phyloP scores from a whole-genome alignment of 129 eudicot genomes.

The Centrapalus pauciflorus region DNA sequence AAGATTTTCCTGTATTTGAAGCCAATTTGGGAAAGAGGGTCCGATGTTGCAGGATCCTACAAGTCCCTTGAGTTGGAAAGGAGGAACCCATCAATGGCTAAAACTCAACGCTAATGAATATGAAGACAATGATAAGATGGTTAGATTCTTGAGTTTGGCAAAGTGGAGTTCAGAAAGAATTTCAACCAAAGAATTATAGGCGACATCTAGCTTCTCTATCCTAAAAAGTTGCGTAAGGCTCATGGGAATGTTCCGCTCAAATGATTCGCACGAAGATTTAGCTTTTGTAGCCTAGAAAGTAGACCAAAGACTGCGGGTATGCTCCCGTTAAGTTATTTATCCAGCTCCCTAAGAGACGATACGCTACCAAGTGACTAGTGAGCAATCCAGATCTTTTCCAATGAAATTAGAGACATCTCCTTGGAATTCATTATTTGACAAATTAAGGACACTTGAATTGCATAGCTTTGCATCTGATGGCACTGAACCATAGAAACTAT shows the following conservation, averaged over 20 bases:
- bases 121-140: not conserved
- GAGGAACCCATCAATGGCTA: slow-evolving; percentile 10
- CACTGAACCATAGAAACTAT: not conserved
- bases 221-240: not conserved
- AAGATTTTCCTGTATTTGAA: not conserved
- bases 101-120: not conserved
- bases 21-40: not conserved
- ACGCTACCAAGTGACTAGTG: not conserved
- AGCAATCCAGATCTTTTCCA: not conserved
- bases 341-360: not conserved
- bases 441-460: not conserved
- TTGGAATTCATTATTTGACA: not conserved
- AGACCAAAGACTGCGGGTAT: not conserved
- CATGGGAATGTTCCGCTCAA: not conserved
- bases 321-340: not conserved
- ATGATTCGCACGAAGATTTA: not conserved
- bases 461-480: not conserved
- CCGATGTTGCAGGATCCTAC: not conserved
- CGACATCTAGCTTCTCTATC: not conserved
- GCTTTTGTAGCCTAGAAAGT: not conserved
- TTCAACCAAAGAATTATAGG: not conserved
- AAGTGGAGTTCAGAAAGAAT: slow-evolving; percentile 5
- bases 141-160: not conserved
- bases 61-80: slow-evolving; percentile 4
- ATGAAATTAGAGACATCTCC: not conserved